Evolutionary conservation across 768 basidiomycete species (phyloP).

Genomic region (Mycena latifolia): DNA sequence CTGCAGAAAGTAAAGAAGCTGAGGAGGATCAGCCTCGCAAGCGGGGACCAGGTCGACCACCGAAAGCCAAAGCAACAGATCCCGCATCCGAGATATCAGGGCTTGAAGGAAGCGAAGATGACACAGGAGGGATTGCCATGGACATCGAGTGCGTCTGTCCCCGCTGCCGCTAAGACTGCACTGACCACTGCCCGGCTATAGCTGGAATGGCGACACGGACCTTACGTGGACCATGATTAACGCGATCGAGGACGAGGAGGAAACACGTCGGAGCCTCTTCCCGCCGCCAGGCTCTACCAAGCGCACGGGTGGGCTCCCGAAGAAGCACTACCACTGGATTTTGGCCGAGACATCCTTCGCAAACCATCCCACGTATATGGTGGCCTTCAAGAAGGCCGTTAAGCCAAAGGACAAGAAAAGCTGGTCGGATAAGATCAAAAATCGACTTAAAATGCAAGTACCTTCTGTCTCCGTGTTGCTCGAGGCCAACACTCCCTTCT

Average conservation of each 20-base stretch:
- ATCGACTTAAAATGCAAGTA: background rate
- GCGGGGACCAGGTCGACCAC: background rate
- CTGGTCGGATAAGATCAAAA: slow-evolving; percentile 1
- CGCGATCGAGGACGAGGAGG: background rate
- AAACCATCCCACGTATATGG: background rate
- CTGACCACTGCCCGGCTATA: too few species aligned
- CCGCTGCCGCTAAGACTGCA: background rate
- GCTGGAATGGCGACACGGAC: background rate
- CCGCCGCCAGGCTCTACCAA: background rate
- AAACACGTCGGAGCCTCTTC: background rate
- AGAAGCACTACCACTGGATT: background rate
- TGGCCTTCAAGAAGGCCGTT: background rate
- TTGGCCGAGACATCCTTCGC: background rate
- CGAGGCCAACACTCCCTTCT: too few species aligned
- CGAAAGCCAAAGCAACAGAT: background rate
- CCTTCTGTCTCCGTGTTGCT: too few species aligned
- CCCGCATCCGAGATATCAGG: background rate
- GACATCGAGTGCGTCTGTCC: slow-evolving; percentile 4
- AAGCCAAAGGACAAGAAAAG: background rate
- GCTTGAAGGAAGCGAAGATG: background rate
- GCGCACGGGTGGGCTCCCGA: background rate
- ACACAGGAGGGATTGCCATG: background rate
- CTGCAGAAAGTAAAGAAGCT: slow-evolving; percentile 2
- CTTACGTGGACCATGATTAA: slow-evolving; percentile 4
- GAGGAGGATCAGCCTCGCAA: background rate